phyloP scores from a whole-genome alignment of 768 basidiomycete species.

The Rhizopogon vinicolor region DNA sequence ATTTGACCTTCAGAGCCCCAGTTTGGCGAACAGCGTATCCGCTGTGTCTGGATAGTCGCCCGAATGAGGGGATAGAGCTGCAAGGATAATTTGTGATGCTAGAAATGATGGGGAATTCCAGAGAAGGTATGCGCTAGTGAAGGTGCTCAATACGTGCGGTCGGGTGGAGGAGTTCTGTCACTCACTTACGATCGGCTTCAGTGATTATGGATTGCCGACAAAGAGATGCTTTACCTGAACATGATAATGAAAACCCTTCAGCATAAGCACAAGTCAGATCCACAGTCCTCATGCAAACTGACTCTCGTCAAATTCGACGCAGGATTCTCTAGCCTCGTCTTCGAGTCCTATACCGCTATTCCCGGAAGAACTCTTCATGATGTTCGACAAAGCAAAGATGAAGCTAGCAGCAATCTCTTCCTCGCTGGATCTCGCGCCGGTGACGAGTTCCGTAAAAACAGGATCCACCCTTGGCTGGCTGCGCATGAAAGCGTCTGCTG shows the following conservation, averaged over 20 bases:
- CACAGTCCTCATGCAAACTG: conserved; percentile 2
- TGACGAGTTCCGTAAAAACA: conserved; percentile 83
- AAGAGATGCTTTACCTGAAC: conserved; percentile 58
- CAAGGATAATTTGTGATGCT: conserved; percentile 56
- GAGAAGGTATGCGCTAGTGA: conserved; percentile 55
- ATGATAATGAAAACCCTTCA: conserved; percentile 53
- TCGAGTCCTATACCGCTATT: conserved; percentile 58
- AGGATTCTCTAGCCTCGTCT: conserved; percentile 65
- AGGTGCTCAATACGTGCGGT: conserved; percentile 3
- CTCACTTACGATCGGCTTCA: conserved; percentile 70
- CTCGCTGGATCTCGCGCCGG: conserved; percentile 58
- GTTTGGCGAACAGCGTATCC: conserved; percentile 54
- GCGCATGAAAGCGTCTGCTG: conserved; percentile 86
- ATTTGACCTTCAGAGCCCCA: conserved; percentile 64
- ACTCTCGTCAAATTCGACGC: conserved; percentile 77
- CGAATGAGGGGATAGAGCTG: conserved; percentile 45
- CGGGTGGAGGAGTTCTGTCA: conserved; percentile 6
- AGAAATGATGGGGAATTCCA: conserved; percentile 63
- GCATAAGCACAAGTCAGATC: conserved; percentile 3
- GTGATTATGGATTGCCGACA: conserved; percentile 58
- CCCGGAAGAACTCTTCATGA: conserved; percentile 54
- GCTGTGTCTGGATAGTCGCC: conserved; percentile 12
- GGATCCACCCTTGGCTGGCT: conserved; percentile 90
- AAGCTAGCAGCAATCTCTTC: conserved; percentile 71
- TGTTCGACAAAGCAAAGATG: conserved; percentile 70